These are phyloP conservation scores for Sistotremastrum suecicum DNA, from an alignment of 768 basidiomycete genomes.

Conservation along the genomic window DNA sequence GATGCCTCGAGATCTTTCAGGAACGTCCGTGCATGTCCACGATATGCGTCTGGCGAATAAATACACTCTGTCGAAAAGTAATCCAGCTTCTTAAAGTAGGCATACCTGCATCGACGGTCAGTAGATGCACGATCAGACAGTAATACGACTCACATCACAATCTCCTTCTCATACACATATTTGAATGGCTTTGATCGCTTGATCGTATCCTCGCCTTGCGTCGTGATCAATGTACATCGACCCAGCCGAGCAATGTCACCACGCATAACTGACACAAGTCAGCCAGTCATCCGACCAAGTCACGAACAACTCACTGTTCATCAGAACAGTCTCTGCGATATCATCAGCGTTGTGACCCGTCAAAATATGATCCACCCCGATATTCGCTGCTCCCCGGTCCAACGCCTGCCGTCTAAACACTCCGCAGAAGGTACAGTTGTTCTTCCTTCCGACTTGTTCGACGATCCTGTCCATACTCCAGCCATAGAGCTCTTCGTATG, in stretches of 20 bases:
- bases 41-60: conserved; percentile 96
- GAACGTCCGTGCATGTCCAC: conserved; percentile 88
- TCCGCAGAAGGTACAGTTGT: conserved; percentile 98
- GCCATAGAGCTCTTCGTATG: conserved; percentile 92
- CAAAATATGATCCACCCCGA: conserved; percentile 92
- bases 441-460: conserved; percentile 87
- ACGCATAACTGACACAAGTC: conserved; percentile 65
- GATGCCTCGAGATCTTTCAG: conserved; percentile 93
- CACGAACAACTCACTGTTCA: conserved; percentile 68
- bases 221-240: conserved; percentile 89
- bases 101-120: conserved; percentile 50
- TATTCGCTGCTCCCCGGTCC: conserved; percentile 80
- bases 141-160: conserved; percentile 72
- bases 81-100: conserved; percentile 97
- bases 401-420: conserved; percentile 95
- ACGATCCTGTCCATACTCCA: conserved; percentile 99
- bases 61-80: conserved; percentile 99
- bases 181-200: conserved; percentile 99
- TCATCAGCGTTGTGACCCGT: conserved; percentile 99
- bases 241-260: conserved; percentile 93
- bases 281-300: not conserved
- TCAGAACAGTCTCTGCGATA: conserved; percentile 95
- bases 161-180: conserved; percentile 98
- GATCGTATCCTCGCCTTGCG: conserved; percentile 92
- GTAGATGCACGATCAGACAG: conserved; percentile 5